Evolutionary conservation across 2,329 filamentous ascomycete species (phyloP).

Genomic region (Malbranchea cinnamomea): DNA sequence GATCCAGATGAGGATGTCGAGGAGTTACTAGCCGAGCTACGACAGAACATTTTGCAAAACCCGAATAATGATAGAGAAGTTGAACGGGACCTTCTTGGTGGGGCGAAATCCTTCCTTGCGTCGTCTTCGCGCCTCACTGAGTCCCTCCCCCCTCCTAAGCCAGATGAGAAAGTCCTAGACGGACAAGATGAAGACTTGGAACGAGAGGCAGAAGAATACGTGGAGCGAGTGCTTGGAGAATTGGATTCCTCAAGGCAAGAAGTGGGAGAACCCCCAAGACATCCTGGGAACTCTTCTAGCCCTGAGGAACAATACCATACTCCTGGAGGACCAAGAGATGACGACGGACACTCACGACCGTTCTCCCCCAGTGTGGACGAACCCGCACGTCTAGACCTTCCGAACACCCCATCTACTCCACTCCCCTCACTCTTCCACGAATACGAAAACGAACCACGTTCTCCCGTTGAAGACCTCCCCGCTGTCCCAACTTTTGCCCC

Average conservation of each 20-base stretch:
- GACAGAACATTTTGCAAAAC: constrained; percentile 5
- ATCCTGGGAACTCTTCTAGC: background rate
- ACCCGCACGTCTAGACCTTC: constrained; percentile 3
- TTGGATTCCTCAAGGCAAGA: constrained; percentile 6
- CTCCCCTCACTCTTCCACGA: constrained; percentile 7
- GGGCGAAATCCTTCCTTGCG: constrained; percentile 14
- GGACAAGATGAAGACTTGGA: constrained; percentile 8
- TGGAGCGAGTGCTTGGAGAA: constrained; percentile 18
- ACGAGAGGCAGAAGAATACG: constrained; percentile 16
- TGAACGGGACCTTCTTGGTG: constrained; percentile 8
- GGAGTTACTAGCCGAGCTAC: constrained; percentile 9
- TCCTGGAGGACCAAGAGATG: background rate
- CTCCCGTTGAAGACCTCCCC: constrained; percentile 12
- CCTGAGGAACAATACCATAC: background rate
- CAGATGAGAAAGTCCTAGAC: background rate
- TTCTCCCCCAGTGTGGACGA: background rate
- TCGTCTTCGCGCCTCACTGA: background rate
- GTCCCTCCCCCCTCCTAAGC: background rate
- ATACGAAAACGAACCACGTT: constrained; percentile 7
- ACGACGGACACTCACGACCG: background rate
- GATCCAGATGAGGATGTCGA: constrained; percentile 11
- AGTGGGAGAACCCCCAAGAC: background rate
- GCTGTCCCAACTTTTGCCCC: constrained; percentile 12
- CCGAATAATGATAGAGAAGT: constrained; percentile 4
- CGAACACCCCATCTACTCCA: constrained; percentile 6